These are phyloP conservation scores for Fusarium illudens DNA, from an alignment of 2,329 filamentous ascomycete species.

Conservation along the genomic window DNA sequence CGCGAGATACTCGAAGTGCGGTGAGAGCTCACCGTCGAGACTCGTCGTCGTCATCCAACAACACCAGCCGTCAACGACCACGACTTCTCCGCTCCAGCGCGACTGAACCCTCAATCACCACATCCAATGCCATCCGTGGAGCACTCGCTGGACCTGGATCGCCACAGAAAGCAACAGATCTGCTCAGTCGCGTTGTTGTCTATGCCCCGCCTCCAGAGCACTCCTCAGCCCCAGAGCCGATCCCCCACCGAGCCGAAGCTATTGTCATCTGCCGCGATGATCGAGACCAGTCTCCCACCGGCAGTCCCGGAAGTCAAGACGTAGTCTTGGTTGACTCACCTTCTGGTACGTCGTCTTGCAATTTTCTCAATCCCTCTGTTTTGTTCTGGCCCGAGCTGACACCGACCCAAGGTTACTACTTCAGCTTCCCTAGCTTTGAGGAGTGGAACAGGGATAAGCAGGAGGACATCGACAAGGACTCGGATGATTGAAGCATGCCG, in stretches of 20 bases:
- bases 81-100: slow-evolving; percentile 63
- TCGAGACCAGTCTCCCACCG: slow-evolving; percentile 31
- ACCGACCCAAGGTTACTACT: slow-evolving; percentile 60
- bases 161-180: slow-evolving; percentile 61
- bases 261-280: slow-evolving; percentile 37
- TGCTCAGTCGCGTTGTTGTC: slow-evolving; percentile 63
- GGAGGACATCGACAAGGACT: slow-evolving; percentile 36
- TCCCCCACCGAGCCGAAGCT: slow-evolving; percentile 34
- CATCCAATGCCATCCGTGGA: slow-evolving; percentile 61
- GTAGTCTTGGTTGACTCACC: slow-evolving; percentile 40
- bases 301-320: slow-evolving; percentile 36
- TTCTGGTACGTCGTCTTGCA: slow-evolving; percentile 34
- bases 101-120: slow-evolving; percentile 66
- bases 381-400: slow-evolving; percentile 48
- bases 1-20: slow-evolving; percentile 38
- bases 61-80: slow-evolving; percentile 54
- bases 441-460: slow-evolving; percentile 62
- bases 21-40: slow-evolving; percentile 40
- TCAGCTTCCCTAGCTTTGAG: slow-evolving; percentile 79
- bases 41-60: slow-evolving; percentile 38
- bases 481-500: slow-evolving; percentile 36
- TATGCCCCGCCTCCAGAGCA: slow-evolving; percentile 49
- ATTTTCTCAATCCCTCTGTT: not conserved
- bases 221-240: slow-evolving; percentile 24
- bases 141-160: slow-evolving; percentile 59